Evolutionary conservation across 352 stramenopile genomes (phyloP), one percentile per base, ranked within the genome.

Genomic region (Globisporangium spinosum): DNA sequence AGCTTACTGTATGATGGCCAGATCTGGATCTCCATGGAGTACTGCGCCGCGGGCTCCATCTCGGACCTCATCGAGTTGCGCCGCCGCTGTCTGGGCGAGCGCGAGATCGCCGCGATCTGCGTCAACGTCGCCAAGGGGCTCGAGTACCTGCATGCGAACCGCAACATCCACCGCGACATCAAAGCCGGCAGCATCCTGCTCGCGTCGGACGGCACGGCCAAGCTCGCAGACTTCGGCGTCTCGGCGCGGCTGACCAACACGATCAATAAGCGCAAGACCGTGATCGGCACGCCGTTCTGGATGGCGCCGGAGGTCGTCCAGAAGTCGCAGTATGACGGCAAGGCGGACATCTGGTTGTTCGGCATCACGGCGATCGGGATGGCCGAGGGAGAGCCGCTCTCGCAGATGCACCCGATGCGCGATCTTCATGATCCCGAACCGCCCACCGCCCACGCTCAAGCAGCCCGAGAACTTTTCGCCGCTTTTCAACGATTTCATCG

Each of bases 281-380:
- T 97, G 34, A 91, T 96, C 47, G 91, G 91, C 27, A 97, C 91
- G 20, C 91, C 91, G 6, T 97, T 95, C 72, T 97, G 90, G 89
- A 97, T 97, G 91, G 90, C 91, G 23, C 90, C 90, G 5, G 90
- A 97, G 66, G 91, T 97, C 40, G 97, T 97, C 55, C 83, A 92
- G 68, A 78, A 97, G 77, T 83, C 90, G 22, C 74, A 88, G 59
- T 95, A 96, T 69, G 85, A 96, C 66, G 75, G 79, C 75, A 98
- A 98, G 77, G 97, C 97, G 17, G 98, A 99, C 79, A 99, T 99
- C 72, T 99, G 98, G 98, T 98, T 92, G 76, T 89, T 99, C 22
- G 98, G 98, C 15, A 99, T 99, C 76, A 99, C 98, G 7, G 97
- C 96, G 15, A 77, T 99, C 43, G 98, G 99, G 62, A 76, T 97